Evolutionary conservation across 1,284 basidiomycete species (phyloP), one percentile per base, ranked within the genome.

Genomic region (Cryptococcus neoformans): DNA sequence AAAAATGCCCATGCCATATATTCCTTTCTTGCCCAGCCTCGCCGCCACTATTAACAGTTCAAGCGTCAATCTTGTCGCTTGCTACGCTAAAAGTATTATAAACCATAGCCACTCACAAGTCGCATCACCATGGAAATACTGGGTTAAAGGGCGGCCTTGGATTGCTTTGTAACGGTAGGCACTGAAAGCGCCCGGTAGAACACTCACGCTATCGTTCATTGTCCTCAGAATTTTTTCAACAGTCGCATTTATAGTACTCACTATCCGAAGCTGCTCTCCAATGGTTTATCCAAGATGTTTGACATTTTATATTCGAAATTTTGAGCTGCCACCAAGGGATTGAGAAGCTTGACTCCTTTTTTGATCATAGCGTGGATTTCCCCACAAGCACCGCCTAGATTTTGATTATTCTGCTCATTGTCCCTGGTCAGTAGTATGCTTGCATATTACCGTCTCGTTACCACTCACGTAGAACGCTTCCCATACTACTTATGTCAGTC

Each of bases 241-340:
- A 2, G 40, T 12, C 40, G 5, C 40, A 5, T 41, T 9, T 49
- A 10, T 8, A n/a, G n/a, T 37, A 28, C 14, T n/a, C 6, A 61
- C 65, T 56, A 98, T 53, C 94, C 95, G 70, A 98, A 98, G 62
- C 87, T 88, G 68, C 90, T 93, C 78, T 98, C 94, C 48, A 95
- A 82, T 2, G 94, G 94, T 76, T 66, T 76, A 85, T 89, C 90
- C 34, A 94, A 81, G 68, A 96, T 95, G 76, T 94, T 94, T 41
- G 90, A 92, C 89, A 94, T 94, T 80, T 81, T 97, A 81, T 98
- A 98, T 79, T 99, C 95, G 69, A 99, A 98, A 78, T 98, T 98
- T 77, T 98, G 95, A 28, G 92, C 91, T 9, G 92, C 92, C 37
- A 70, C 68, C 47, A 98, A 81, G 11, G 95, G 95, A 69, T 98